Evolutionary conservation across 2,329 filamentous ascomycete species (phyloP), one percentile per base, ranked within the genome.

Genomic region (Dactylonectria macrodidyma): DNA sequence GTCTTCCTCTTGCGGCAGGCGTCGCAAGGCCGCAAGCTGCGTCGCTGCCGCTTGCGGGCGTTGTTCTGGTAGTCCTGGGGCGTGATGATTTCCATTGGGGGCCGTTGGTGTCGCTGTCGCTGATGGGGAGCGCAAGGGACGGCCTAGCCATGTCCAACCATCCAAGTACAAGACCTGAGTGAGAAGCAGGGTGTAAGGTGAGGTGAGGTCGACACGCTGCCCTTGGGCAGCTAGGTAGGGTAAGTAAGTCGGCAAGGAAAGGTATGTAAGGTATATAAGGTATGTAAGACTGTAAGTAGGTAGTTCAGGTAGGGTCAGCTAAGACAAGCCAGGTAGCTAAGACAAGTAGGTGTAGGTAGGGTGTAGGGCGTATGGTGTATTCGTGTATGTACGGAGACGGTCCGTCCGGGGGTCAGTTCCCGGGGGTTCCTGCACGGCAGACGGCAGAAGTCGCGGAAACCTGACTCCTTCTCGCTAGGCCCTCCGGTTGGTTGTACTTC

Each of bases 1-100:
- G 76, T 78, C 68, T 80, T 80, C 58, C 78, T 71, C 72, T 76
- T 78, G 38, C 78, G 77, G 48, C 78, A 80, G 55, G 78, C 75
- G 44, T 79, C 78, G 67, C 78, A 80, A 34, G 78, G 78, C 24
- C 78, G 71, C 11, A 71, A 68, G 48, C 73, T 77, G 52, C 77
- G 76, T 22, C 75, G 73, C 60, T 73, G 77, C 9, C 77, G 75
- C 69, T 78, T 78, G 55, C 72, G 72, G 52, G 73, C 65, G 62
- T 72, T 74, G 61, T 73, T 72, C 66, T 78, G 74, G 63, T 78
- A 79, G 64, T 79, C 76, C 66, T 75, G 73, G 48, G 77, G 76
- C 51, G 77, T 79, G 65, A 78, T 73, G 61, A 79, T 76, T 66
- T 79, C 77, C 78, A 77, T 78, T 73, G 67, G 54, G 44, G 62